Base-by-base conservation (phyloP, 768 basidiomycete genomes). In the Kwoniella botswanensis region DNA sequence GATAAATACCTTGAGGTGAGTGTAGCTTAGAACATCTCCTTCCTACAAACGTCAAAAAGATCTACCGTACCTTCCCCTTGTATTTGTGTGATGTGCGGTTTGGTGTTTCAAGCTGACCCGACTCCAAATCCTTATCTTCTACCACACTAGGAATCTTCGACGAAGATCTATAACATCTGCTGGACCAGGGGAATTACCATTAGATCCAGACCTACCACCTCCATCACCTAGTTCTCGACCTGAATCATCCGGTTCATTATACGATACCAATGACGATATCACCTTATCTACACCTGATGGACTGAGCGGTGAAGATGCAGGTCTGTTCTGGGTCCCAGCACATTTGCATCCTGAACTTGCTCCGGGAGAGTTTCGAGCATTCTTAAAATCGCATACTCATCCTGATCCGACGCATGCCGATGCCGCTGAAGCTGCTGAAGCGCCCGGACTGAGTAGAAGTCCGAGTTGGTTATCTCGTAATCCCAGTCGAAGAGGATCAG, bases 241-340 rank as follows among this genome's bases (percentile, higher is more conserved):
- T n/a, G 65, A 63, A 24, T 73, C 63, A 22, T 67, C 68, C 24
- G 65, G 74, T 9, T 63, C 79, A 63, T 43, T 61, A 22, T 68
- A 79, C 69, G 53, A 76, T 65, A 67, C 73, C 60, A 57, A 82
- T 74, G 59, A 76, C 79, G 60, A 77, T 76, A 58, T 82, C 66
- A 77, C 79, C 53, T 55, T 77, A 67, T 65, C 78, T 9, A 72
- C 78, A 1, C 78, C 78, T 5, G 82, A 83, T 43, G 82, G 76
- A 11, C 88, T 88, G 58, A 85, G 74, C 84, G 79, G 77, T 50
- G 93, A 96, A 85, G 91, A 92, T 2, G 90, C 90, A 78, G 92
- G 93, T 84, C 89, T 98, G 74, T 98, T 98, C 87, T 99, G 97
- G 97, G 94, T 99, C 35, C 97, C 97, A 64, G 97, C 97, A 17